A percentile compares a stretch with the other conserved stretches of the same genome.
Conservation (phyloP, 306 rosid genomes). For the Cyamopsis tetragonoloba region DNA sequence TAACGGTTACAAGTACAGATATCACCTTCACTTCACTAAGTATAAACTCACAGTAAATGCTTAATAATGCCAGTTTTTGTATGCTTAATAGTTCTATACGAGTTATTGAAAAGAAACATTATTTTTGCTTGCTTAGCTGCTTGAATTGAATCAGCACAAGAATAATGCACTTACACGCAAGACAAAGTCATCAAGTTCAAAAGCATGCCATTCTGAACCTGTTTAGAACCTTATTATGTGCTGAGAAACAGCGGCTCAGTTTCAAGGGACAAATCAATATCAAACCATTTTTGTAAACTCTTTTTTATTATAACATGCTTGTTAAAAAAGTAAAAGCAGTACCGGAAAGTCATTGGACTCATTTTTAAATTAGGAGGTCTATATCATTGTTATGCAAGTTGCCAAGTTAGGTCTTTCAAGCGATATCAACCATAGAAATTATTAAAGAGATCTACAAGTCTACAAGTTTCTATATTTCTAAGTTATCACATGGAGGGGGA, state of each 20-base stretch:
- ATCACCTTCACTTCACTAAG: neutral
- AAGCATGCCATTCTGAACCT: neutral
- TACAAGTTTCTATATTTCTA: no score
- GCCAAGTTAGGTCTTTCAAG: neutral
- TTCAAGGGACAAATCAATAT: constrained; percentile 6
- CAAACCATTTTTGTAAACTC: neutral
- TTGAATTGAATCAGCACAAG: neutral
- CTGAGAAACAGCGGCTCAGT: constrained; percentile 19
- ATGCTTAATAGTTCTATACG: neutral
- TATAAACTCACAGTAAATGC: neutral
- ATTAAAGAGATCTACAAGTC: neutral
- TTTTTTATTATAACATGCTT: neutral
- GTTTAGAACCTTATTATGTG: constrained; percentile 13
- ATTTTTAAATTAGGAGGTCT: neutral
- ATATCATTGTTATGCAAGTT: neutral
- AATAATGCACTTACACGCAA: neutral
- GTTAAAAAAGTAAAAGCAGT: neutral
- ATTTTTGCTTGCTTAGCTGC: neutral
- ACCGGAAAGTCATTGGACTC: neutral
- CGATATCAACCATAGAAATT: neutral
- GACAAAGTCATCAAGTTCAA: neutral
- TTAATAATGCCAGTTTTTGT: neutral
- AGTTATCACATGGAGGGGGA: no score
- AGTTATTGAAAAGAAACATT: neutral
- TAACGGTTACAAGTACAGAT: neutral